These are phyloP conservation scores for Zalaria sp. DNA, from an alignment of 2,329 filamentous ascomycete genomes.

Conservation along the genomic window DNA sequence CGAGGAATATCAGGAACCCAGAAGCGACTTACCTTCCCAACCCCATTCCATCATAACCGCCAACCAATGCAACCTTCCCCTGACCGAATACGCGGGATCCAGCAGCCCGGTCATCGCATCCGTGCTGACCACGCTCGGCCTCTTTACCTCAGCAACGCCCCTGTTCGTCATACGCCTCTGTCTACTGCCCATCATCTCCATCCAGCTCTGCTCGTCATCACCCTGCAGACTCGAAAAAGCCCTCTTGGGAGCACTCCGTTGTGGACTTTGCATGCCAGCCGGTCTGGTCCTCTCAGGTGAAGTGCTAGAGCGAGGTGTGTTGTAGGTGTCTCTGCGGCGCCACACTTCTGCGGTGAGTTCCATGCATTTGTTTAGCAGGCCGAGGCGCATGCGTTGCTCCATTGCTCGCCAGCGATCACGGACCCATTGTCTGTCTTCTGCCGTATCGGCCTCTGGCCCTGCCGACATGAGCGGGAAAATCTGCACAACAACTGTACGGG, in stretches of 20 bases:
- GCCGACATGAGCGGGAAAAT: constrained; percentile 57
- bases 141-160: background rate
- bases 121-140: no score
- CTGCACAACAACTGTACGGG: constrained; percentile 51
- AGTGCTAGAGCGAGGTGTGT: constrained; percentile 11
- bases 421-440: constrained; percentile 51
- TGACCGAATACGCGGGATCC: constrained; percentile 49
- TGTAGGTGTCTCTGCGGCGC: constrained; percentile 43
- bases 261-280: no score
- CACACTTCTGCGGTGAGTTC: constrained; percentile 55
- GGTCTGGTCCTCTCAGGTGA: no score
- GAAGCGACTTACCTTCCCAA: constrained; percentile 50
- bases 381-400: constrained; percentile 48
- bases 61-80: constrained; percentile 53
- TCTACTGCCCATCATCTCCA: background rate
- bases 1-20: background rate
- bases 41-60: constrained; percentile 58
- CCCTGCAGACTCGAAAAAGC: no score
- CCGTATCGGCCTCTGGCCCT: constrained; percentile 46
- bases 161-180: background rate
- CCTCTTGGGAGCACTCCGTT: no score
- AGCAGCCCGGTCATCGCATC: constrained; percentile 12
- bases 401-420: constrained; percentile 48
- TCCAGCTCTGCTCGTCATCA: background rate
- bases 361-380: constrained; percentile 51